These are phyloP conservation scores for Huntiella savannae DNA, from an alignment of 2,329 filamentous ascomycete genomes.

Conservation along the genomic window DNA sequence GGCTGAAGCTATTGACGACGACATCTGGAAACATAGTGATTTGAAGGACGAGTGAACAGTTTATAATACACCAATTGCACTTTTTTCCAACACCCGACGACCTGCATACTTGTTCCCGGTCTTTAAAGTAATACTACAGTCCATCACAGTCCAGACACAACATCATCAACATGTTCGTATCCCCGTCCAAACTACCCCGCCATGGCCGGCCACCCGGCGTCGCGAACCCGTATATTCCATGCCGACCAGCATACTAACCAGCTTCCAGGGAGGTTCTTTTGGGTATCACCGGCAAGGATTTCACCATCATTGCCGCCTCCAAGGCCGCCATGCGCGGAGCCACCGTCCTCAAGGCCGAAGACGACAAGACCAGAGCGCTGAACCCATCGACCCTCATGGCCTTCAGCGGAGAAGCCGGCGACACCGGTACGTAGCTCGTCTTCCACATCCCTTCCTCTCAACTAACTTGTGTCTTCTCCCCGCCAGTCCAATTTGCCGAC, in stretches of 20 bases:
- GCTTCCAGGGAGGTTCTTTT: slow-evolving; percentile 76
- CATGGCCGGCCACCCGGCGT: neutral
- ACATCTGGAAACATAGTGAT: slow-evolving; percentile 1
- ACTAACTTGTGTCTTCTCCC: slow-evolving; percentile 12
- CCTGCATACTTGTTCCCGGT: neutral
- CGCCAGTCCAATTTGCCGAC: slow-evolving; percentile 87
- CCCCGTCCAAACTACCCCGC: neutral
- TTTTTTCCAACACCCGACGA: neutral
- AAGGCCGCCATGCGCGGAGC: slow-evolving; percentile 97
- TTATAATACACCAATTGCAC: neutral
- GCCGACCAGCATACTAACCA: neutral
- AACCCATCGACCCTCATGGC: slow-evolving; percentile 93
- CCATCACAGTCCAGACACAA: neutral
- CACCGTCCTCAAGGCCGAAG: slow-evolving; percentile 81
- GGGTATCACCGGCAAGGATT: slow-evolving; percentile 97
- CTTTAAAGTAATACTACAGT: neutral
- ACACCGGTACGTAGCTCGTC: slow-evolving; percentile 47
- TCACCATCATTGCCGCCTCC: slow-evolving; percentile 89
- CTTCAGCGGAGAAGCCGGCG: slow-evolving; percentile 87
- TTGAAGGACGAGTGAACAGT: neutral
- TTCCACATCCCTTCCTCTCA: neutral
- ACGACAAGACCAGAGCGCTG: slow-evolving; percentile 87
- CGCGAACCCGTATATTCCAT: neutral
- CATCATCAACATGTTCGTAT: slow-evolving; percentile 5
- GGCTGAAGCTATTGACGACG: slow-evolving; percentile 9